Base-by-base conservation (phyloP, 208 protist species). In the Trypanosoma melophagium region DNA sequence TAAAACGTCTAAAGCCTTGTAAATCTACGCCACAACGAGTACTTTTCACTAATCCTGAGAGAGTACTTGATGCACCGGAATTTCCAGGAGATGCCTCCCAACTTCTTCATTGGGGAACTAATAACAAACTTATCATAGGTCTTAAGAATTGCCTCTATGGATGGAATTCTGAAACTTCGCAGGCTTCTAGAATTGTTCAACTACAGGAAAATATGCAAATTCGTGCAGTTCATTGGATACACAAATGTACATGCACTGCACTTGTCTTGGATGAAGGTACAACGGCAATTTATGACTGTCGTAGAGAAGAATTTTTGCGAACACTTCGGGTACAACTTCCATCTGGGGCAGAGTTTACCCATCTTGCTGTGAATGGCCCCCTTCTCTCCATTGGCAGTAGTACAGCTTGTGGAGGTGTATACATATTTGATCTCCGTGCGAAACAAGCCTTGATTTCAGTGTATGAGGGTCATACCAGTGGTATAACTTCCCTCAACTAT, bases 41-140 rank as follows among this genome's bases (percentile, higher is more conserved):
- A 24, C 76, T 91, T 54, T 83, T 77, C 74, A 83, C 86, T 3
- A 92, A 89, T 38, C 89, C 89, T 2, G 80, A 91, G 56, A 76
- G 86, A 21, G 84, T 92, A 7, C 74, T 95, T 31, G 89, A 93
- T 61, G 89, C 89, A 12, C 89, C 86, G 7, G 76, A 91, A 64
- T 91, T 94, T 64, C 82, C 84, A 12, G 38, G 69, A 47, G 58
- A 69, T 28, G 71, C 83, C 2, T 64, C 71, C 14, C 86, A 95
- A 70, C 79, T 92, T 28, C 77, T 95, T 41, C 79, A 95, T 77
- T 95, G 89, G 87, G 89, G 86, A 13, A 79, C 73, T 41, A 92
- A 95, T 69, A 90, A 95, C 65, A 81, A 82, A 74, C 79, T 95
- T 42, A 71, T 85, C 14, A 91, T 95, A 60, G 89, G 89, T 16